Base-by-base conservation (phyloP, 2,329 filamentous ascomycete species). In the Tolypocladium pustulatum region DNA sequence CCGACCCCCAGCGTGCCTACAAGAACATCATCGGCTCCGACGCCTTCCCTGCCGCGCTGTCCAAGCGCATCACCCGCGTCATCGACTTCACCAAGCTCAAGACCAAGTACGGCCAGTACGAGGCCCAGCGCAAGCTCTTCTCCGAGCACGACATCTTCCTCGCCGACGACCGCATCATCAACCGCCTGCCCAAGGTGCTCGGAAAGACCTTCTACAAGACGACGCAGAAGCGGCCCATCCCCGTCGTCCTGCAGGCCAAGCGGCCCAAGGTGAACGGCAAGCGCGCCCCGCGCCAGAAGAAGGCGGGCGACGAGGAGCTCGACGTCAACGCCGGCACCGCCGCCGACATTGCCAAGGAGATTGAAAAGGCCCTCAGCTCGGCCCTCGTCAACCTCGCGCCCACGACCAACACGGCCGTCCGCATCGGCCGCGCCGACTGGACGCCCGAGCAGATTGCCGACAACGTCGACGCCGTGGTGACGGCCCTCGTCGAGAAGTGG, bases 121-220 rank as follows among this genome's bases (percentile, higher is more conserved):
- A 99, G 77, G 85, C 85, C 57, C 86, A 90, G 73, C 82, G 94
- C 63, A 90, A 94, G 73, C 82, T 99, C 40, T 83, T 88, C 62
- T 78, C 85, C 52, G 90, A 96, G 73, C 91, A 97, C 73, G 94
- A 97, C 71, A 78, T 97, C 59, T 97, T 99, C 77, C 81, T 99
- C 59, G 93, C 89, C 57, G 94, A 99, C 72, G 90, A 96, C 69
- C 82, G 94, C 55, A 89, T 99, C 66, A 79, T 87, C 69, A 86
- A 82, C 71, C 76, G 80, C 34, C 81, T 97, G 60, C 90, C 92
- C 59, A 82, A 84, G 63, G 78, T 86, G 3, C 84, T 99, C 15
- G 94, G 93, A 66, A 97, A 96, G 78, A 88, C 88, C 1, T 97
- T 99, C 73, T 97, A 94, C 82, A 88, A 91, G 77, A 81, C 77